phyloP scores from a whole-genome alignment of 257 asterid species.

The Capsicum chinense region DNA sequence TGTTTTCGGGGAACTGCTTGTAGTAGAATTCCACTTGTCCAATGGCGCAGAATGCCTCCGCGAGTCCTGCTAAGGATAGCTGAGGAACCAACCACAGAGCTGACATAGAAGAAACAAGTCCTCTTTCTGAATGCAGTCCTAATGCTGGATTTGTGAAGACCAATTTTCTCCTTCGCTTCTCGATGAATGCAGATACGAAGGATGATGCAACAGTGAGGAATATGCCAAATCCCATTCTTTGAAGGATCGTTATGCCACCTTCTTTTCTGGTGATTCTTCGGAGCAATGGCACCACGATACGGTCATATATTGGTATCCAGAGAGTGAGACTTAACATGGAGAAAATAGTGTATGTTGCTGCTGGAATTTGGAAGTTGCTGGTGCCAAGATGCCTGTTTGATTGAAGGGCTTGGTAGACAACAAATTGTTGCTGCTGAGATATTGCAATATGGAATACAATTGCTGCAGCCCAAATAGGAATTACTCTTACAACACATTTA shows the following conservation, averaged over 20 bases:
- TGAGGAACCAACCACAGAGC: slow-evolving; percentile 77
- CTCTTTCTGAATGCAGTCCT: slow-evolving; percentile 41
- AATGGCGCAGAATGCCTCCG: slow-evolving; percentile 66
- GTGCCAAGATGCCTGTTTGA: slow-evolving; percentile 63
- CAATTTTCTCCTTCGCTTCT: slow-evolving; percentile 48
- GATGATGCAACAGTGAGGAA: slow-evolving; percentile 48
- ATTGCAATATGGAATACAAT: slow-evolving; percentile 58
- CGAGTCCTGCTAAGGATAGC: slow-evolving; percentile 60
- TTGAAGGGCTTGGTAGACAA: slow-evolving; percentile 80
- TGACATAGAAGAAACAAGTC: slow-evolving; percentile 62
- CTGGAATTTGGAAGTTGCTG: slow-evolving; percentile 62
- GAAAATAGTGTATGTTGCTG: slow-evolving; percentile 69
- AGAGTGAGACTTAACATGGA: slow-evolving; percentile 63
- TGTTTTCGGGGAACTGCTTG: slow-evolving; percentile 84
- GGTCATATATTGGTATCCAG: slow-evolving; percentile 68
- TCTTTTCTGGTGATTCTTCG: slow-evolving; percentile 44
- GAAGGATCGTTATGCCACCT: slow-evolving; percentile 70
- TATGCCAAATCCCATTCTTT: slow-evolving; percentile 69
- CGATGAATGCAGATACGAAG: slow-evolving; percentile 55
- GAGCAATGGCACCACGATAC: slow-evolving; percentile 53
- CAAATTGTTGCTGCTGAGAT: slow-evolving; percentile 55
- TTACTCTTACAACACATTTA: slow-evolving; percentile 61
- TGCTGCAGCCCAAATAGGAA: slow-evolving; percentile 68
- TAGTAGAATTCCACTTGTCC: slow-evolving; percentile 75
- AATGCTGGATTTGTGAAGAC: slow-evolving; percentile 42